phyloP scores from a whole-genome alignment of 2,329 filamentous ascomycete genomes.

The Claviceps sorghi region DNA sequence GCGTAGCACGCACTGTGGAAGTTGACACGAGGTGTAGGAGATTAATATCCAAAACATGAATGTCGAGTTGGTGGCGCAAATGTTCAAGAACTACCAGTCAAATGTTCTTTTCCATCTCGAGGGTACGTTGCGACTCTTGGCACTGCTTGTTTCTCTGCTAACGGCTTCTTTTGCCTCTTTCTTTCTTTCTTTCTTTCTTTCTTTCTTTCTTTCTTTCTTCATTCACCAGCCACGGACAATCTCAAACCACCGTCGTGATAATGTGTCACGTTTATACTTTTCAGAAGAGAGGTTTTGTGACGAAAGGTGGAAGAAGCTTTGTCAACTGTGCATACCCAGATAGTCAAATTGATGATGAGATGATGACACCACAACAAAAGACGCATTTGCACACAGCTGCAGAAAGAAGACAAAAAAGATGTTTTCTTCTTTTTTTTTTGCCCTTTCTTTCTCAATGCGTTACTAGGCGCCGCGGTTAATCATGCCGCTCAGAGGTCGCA shows the following conservation, averaged over 20 bases:
- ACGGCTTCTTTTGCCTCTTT: background rate
- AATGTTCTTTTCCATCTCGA: slow-evolving; percentile 96
- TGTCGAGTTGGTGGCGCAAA: slow-evolving; percentile 90
- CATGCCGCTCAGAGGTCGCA: background rate
- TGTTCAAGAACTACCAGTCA: slow-evolving; percentile 99
- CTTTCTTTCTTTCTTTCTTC: background rate
- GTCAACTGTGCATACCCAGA: background rate
- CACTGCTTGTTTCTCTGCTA: background rate
- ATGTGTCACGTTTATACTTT: background rate
- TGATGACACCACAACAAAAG: background rate
- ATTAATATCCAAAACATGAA: slow-evolving; percentile 99
- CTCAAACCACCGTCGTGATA: slow-evolving; percentile 61
- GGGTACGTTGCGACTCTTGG: slow-evolving; percentile 39
- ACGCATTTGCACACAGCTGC: background rate
- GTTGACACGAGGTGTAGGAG: slow-evolving; percentile 40
- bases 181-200: background rate
- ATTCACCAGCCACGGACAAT: slow-evolving; percentile 57
- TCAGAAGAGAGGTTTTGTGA: background rate
- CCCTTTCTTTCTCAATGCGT: background rate
- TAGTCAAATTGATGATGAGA: background rate
- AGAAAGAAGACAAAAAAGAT: background rate
- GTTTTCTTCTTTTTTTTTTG: background rate
- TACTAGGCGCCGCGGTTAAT: background rate
- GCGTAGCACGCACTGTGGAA: background rate
- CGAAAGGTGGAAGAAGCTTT: background rate